phyloP scores from a whole-genome alignment of 495 filamentous ascomycete genomes.

The Astrocystis sublimbata region DNA sequence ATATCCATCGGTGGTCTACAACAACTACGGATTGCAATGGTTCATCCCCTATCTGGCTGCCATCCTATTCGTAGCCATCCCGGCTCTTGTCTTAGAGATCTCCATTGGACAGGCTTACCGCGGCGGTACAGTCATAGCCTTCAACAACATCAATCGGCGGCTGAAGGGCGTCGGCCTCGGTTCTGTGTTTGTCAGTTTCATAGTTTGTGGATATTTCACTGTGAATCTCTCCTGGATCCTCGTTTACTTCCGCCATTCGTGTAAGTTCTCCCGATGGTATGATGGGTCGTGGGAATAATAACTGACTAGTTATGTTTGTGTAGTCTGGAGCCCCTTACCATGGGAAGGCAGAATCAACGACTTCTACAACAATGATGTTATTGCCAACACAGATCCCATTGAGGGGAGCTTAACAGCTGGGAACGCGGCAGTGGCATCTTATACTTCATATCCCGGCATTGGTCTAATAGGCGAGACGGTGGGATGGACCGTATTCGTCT shows the following conservation, averaged over 20 bases:
- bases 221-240: conserved; percentile 47
- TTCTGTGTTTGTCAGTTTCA: conserved; percentile 37
- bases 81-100: conserved; percentile 48
- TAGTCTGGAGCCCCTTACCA: conserved; percentile 35
- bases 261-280: conserved; percentile 13
- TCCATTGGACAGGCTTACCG: conserved; percentile 45
- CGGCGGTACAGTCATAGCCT: conserved; percentile 41
- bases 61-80: conserved; percentile 45
- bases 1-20: conserved; percentile 17
- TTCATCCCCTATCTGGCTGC: conserved; percentile 38
- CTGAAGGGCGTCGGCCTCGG: conserved; percentile 41
- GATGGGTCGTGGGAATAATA: neutral
- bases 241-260: conserved; percentile 45
- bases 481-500: conserved; percentile 41
- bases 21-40: conserved; percentile 27
- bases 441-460: conserved; percentile 36
- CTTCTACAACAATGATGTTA: conserved; percentile 38
- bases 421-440: conserved; percentile 19
- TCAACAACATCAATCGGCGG: conserved; percentile 40
- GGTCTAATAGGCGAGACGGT: conserved; percentile 38
- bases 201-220: conserved; percentile 42
- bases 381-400: conserved; percentile 33
- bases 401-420: conserved; percentile 19
- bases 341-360: conserved; percentile 39
- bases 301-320: neutral